Evolutionary conservation across 2,329 filamentous ascomycete species (phyloP).

Genomic region (Seiridium cupressi): DNA sequence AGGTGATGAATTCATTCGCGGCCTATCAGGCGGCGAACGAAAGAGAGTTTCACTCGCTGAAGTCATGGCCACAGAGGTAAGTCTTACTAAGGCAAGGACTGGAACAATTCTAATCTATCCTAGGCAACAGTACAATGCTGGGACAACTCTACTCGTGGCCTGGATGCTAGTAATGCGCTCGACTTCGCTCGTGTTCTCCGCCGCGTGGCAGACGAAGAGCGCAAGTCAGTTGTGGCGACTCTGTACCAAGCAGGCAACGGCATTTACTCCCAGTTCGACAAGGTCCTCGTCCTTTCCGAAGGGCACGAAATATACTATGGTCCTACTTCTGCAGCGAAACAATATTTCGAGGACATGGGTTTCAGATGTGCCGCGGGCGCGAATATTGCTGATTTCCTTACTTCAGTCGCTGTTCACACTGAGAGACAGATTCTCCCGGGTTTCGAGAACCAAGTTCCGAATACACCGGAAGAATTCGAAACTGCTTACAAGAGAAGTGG

Average conservation of each 20-base stretch:
- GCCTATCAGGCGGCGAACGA: conserved; percentile 61
- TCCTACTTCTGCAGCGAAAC: conserved; percentile 55
- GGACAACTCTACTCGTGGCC: conserved; percentile 72
- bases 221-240: conserved; percentile 67
- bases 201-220: conserved; percentile 65
- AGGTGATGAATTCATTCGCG: conserved; percentile 66
- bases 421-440: conserved; percentile 60
- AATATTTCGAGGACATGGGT: conserved; percentile 66
- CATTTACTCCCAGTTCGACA: conserved; percentile 69
- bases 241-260: conserved; percentile 69
- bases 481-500: conserved; percentile 38
- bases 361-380: conserved; percentile 49
- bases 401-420: conserved; percentile 62
- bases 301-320: conserved; percentile 68
- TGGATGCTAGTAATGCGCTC: conserved; percentile 71
- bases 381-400: conserved; percentile 69
- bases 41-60: conserved; percentile 78
- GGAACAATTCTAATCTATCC: conserved; percentile 18
- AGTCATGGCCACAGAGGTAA: conserved; percentile 38
- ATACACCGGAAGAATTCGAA: conserved; percentile 60
- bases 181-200: conserved; percentile 67
- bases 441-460: conserved; percentile 56
- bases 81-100: background rate
- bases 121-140: conserved; percentile 62
- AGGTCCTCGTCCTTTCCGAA: conserved; percentile 71